A percentile compares a stretch with the other conserved stretches of the same genome.
Evolutionary conservation across 495 filamentous ascomycete species (phyloP).

Genomic region (Cenococcum geophilum): DNA sequence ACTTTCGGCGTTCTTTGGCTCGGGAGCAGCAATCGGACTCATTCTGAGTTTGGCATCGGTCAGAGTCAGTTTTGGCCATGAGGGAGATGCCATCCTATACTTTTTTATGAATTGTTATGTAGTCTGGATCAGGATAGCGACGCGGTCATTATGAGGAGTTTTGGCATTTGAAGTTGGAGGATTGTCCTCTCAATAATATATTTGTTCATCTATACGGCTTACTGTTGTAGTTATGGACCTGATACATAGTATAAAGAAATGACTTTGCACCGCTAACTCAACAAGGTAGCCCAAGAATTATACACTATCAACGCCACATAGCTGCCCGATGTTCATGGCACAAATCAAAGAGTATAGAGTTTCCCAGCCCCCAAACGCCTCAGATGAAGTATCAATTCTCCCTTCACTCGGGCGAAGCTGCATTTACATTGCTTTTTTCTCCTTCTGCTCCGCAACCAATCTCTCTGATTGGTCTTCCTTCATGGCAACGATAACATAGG

Average conservation of each 20-base stretch:
- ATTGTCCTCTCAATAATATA: neutral
- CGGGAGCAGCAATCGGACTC: slow-evolving; percentile 1
- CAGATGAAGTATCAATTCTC: too few relatives aligned
- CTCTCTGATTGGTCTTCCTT: slow-evolving; percentile 73
- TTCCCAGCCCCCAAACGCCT: slow-evolving; percentile 3
- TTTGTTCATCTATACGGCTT: neutral
- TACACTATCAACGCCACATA: neutral
- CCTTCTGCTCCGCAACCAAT: slow-evolving; percentile 51
- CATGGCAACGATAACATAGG: slow-evolving; percentile 88
- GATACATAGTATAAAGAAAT: neutral
- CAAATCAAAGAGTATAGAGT: neutral
- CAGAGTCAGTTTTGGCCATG: neutral
- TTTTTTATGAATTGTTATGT: neutral
- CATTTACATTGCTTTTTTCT: slow-evolving; percentile 52
- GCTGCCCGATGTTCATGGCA: neutral
- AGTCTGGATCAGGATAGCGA: neutral
- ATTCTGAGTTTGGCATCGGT: neutral
- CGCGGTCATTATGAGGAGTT: slow-evolving; percentile 5
- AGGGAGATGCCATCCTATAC: neutral
- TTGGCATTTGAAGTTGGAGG: neutral
- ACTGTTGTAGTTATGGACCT: neutral
- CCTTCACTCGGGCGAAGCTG: too few relatives aligned
- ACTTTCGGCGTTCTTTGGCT: neutral
- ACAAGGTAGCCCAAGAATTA: neutral
- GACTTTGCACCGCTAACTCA: too few relatives aligned